Evolutionary conservation across 495 filamentous ascomycete species (phyloP), one percentile per base, ranked within the genome.

Genomic region (Arthonia radiata): DNA sequence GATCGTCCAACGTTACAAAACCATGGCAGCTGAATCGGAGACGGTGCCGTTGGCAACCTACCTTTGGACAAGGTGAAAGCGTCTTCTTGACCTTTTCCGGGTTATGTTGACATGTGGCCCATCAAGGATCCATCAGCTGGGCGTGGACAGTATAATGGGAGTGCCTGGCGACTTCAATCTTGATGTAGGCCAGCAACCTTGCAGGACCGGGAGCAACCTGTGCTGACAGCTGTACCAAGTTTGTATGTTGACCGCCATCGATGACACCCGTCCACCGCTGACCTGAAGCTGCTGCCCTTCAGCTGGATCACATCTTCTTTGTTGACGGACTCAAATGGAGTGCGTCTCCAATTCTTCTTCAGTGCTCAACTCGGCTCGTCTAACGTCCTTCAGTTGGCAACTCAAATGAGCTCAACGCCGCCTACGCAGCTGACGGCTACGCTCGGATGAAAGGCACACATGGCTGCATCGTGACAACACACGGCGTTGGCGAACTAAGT

Each of bases 371-470:
- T 16, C 26, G 17, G 33, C 14, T 4, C 4, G n/a, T 23, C 13
- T 9, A 10, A n/a, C n/a, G n/a, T n/a, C n/a, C n/a, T n/a, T n/a
- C 21, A 35, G 41, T 49, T 11, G 48, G 48, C 13, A 52, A 48
- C 30, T 39, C 42, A 13, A 52, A 52, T 22, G 48, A 52, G 22
- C 34, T 49, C 4, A 49, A 49, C 27, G 41, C 37, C 5, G 38
- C 45, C 11, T 52, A 52, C 25, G 47, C 46, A 7, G 42, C 48
- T 5, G 48, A 52, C 31, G 47, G 48, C 4, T 52, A 52, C 31
- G 43, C 37, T 5, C 18, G 48, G 23, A 34, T 44, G 8, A 42
- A 42, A 13, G 42, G 37, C 4, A 33, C 36, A 1, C 47, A 46
- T 1, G 46, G 46, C 33, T 31, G 17, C 26, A 30, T 42, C 27